Evolutionary conservation across 139 green algal species (phyloP).

Genomic region (Zygnema circumcarinatum): DNA sequence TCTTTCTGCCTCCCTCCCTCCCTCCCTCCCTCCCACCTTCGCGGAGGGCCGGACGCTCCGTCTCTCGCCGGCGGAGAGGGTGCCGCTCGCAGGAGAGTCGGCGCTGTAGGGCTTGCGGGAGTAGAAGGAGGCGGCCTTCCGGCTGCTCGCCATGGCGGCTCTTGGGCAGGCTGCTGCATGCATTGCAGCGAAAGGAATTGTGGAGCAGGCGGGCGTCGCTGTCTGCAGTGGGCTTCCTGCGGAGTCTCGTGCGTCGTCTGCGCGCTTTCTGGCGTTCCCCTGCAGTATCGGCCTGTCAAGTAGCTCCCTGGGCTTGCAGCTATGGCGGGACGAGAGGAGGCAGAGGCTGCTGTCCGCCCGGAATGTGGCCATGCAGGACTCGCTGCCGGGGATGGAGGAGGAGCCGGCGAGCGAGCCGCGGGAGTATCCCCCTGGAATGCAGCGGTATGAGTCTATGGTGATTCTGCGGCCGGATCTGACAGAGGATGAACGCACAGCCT

Average conservation of each 20-base stretch:
- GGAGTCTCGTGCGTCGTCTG: not conserved
- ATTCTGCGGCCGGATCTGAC: slow-evolving; percentile 54
- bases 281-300: not conserved
- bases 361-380: slow-evolving; percentile 42
- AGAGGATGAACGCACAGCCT: slow-evolving; percentile 44
- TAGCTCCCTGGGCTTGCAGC: not conserved
- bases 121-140: not conserved
- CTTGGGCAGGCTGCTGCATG: not conserved
- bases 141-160: not conserved
- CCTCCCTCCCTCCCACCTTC: not conserved
- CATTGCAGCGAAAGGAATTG: too few species aligned
- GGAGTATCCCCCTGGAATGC: slow-evolving; percentile 50
- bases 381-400: slow-evolving; percentile 51
- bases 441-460: slow-evolving; percentile 55
- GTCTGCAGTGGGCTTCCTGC: too few species aligned
- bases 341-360: not conserved
- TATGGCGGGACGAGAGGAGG: not conserved
- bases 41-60: not conserved
- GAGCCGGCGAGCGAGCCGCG: slow-evolving; percentile 21
- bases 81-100: not conserved
- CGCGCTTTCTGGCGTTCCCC: not conserved
- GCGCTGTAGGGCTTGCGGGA: not conserved
- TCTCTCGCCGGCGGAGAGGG: not conserved
- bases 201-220: too few species aligned
- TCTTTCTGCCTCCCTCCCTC: not conserved